Percentiles rank a stretch among this genome's conserved stretches.
Evolutionary conservation across 176 grass and related monocot species (phyloP).

Genomic region (Rhynchospora breviuscula): DNA sequence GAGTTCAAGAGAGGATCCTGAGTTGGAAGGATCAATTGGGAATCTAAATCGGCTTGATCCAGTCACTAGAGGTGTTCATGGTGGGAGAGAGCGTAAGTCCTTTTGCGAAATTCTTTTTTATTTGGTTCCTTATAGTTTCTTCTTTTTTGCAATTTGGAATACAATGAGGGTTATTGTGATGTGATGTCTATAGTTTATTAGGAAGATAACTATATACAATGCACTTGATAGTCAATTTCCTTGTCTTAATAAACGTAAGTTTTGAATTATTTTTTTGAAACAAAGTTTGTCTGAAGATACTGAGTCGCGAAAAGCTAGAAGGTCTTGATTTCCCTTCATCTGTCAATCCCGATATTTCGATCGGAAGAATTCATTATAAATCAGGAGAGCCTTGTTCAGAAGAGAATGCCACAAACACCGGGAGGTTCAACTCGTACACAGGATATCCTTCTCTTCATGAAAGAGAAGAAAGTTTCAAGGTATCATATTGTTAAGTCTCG

Average conservation of each 20-base stretch:
- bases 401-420: constrained; percentile 22
- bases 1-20: not conserved
- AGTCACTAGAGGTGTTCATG: constrained; percentile 37
- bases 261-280: constrained; percentile 24
- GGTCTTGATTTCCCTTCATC: constrained; percentile 50
- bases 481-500: constrained; percentile 31
- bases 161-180: not conserved
- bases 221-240: not conserved
- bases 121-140: not conserved
- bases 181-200: not conserved
- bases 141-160: not conserved
- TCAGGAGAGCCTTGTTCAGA: constrained; percentile 23
- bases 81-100: constrained; percentile 53
- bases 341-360: constrained; percentile 25
- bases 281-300: constrained; percentile 69
- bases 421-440: constrained; percentile 73
- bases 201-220: not conserved
- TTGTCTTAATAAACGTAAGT: not conserved
- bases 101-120: not conserved
- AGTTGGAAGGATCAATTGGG: constrained; percentile 12
- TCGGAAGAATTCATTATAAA: constrained; percentile 58
- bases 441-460: constrained; percentile 74
- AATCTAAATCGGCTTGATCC: constrained; percentile 42
- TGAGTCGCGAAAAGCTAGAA: constrained; percentile 45
- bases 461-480: constrained; percentile 96